Evolutionary conservation across 1,284 basidiomycete genomes (phyloP), one percentile per base, ranked within the genome.

Genomic region (Trichosporon faecale): DNA sequence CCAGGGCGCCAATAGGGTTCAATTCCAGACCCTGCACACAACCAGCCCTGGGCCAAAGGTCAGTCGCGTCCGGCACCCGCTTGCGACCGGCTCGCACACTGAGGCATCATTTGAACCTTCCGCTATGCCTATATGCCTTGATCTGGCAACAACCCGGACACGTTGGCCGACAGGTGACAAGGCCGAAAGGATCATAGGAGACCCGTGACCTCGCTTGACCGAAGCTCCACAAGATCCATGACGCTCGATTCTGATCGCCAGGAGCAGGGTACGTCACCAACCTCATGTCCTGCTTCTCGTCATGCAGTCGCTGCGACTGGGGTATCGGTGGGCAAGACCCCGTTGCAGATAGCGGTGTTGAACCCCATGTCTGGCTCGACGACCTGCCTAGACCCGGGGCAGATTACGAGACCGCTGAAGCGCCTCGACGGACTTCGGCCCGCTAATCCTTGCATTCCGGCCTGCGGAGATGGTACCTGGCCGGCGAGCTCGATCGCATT

Each of bases 11-110:
- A 18, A 52, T 52, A 44, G 21, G 64, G 40, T 65, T 46, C 27
- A 29, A 16, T 7, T 0, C 5, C 31, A 0, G 57, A 8, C 57
- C 57, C 57, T 61, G 27, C 29, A 18, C 7, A 5, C 0, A 5
- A 5, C 23, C 16, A 18, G 16, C 27, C 57, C 57, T 31, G 23
- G 66, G 66, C 44, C 40, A 66, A 67, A 67, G 66, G 66, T 73
- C 73, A 74, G 73, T 74, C 73, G 73, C 73, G 70, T 44, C 66
- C 18, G 6, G 18, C 33, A 16, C 3, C 18, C 40, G 18, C 37
- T 9, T 7, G 12, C 18, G 9, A 7, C 12, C 6, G 12, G 21
- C 3, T 6, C 2, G 46, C 49, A 52, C 49, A 52, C 7, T 12
- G 9, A n/a, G 21, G 1, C 18, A 3, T 25, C 49, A 52, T 52